These are phyloP conservation scores for Schizochytrium sp. DNA, from an alignment of 108 stramenopile species.

Conservation along the genomic window DNA sequence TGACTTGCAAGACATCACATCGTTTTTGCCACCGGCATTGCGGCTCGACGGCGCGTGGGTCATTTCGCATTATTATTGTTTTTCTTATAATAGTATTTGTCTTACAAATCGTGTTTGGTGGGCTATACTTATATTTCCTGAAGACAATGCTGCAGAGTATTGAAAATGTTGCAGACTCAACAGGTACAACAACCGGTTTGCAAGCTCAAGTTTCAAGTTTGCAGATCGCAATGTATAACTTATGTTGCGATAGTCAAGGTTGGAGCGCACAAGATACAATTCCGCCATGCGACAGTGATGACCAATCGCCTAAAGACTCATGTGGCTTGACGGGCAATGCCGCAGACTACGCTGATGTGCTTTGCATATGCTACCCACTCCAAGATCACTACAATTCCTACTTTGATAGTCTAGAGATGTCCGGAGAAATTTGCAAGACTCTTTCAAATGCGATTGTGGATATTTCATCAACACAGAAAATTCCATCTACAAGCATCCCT, in stretches of 20 bases:
- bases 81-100: not conserved
- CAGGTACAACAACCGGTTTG: not conserved
- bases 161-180: not conserved
- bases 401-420: not conserved
- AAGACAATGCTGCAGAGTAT: not conserved
- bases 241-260: slow-evolving; percentile 23
- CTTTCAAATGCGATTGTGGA: slow-evolving; percentile 33
- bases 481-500: not conserved
- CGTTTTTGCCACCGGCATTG: slow-evolving; percentile 9
- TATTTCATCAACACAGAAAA: not conserved
- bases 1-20: slow-evolving; percentile 9
- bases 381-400: not conserved
- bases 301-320: not conserved
- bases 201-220: not conserved
- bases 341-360: not conserved
- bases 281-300: not conserved
- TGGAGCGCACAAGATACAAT: slow-evolving; percentile 46
- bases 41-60: slow-evolving; percentile 4
- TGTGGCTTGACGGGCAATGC: slow-evolving; percentile 2
- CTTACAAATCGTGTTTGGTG: slow-evolving; percentile 23
- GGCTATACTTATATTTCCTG: not conserved
- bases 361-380: slow-evolving; percentile 36
- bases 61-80: slow-evolving; percentile 18
- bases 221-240: slow-evolving; percentile 52
- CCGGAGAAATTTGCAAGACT: not conserved